Evolutionary conservation across 352 stramenopile genomes (phyloP), one percentile per base, ranked within the genome.

Genomic region (Bremia lactucae): DNA sequence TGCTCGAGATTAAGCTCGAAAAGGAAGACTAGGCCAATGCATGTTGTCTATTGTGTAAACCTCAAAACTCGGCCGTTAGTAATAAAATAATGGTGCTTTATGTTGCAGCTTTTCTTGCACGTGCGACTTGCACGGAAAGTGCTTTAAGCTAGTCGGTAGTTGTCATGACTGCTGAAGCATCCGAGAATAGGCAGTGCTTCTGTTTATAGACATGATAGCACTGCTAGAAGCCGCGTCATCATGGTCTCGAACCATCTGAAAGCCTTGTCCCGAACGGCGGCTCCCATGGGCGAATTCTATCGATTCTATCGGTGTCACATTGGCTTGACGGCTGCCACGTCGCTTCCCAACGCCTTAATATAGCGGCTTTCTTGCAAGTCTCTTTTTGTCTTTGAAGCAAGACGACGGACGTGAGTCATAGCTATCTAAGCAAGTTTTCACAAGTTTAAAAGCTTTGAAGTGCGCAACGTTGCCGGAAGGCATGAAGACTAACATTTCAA

Each of bases 1-100:
- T 86, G 62, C 68, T 88, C 31, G 65, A 85, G 62, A 72, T 88
- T 42, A 77, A 79, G 42, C 52, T 88, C 22, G 60, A 78, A 46
- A 68, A 73, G 46, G 56, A 78, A 29, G 55, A 68, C 42, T 74
- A 68, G 41, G n/a, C 5, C 6, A 18, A 15, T n/a, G 11, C 14
- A 25, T 25, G 11, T 35, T 11, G 18, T 36, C 13, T 16, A 26
- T 28, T 50, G 44, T 42, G 33, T 57, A 37, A 10, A 29, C 13
- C 26, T 46, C 48, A 22, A 14, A 36, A 22, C 40, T 36, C 36
- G 40, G 41, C 33, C 53, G 25, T 41, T 22, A 43, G 24, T 16
- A 26, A 42, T 63, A 48, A 55, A 24, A 40, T 44, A 34, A 49
- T 39, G 10, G 10, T 6, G 11, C 28, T 41, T 2, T 2, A 6